phyloP scores from a whole-genome alignment of 202 grass and related monocot genomes.

The Zizania palustris region DNA sequence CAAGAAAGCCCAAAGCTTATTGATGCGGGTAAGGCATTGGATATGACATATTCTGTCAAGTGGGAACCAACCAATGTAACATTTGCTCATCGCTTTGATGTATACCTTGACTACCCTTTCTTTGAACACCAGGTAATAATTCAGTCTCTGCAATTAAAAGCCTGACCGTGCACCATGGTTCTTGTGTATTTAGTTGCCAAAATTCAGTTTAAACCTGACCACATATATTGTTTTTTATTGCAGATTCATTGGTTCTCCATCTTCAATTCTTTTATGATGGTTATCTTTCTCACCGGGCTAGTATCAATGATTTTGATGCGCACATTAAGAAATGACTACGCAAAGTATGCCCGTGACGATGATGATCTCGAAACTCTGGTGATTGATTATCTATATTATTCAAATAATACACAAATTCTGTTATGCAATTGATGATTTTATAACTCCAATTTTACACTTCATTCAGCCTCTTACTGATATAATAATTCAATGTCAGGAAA shows the following conservation, averaged over 20 bases:
- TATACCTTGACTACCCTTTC: constrained; percentile 96
- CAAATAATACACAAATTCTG: constrained; percentile 7
- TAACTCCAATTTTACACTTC: constrained; percentile 8
- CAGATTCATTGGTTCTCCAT: constrained; percentile 99
- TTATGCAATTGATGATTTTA: constrained; percentile 9
- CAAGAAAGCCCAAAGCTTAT: constrained; percentile 91
- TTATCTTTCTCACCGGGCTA: constrained; percentile 95
- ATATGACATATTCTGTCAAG: constrained; percentile 94
- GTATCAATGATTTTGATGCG: constrained; percentile 99
- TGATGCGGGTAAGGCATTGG: constrained; percentile 75
- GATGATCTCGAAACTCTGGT: constrained; percentile 98
- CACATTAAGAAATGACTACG: constrained; percentile 98
- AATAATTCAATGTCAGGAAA: constrained; percentile 61
- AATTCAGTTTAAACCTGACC: neutral
- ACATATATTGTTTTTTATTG: constrained; percentile 23
- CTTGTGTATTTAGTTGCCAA: neutral
- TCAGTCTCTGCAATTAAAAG: constrained; percentile 18
- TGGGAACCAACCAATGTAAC: constrained; percentile 74
- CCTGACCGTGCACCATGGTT: neutral
- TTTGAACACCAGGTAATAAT: constrained; percentile 90
- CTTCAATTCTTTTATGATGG: constrained; percentile 99
- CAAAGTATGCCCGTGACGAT: constrained; percentile 95
- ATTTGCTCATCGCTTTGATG: constrained; percentile 86
- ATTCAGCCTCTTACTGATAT: constrained; percentile 23
- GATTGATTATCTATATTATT: constrained; percentile 53